Evolutionary conservation across 768 basidiomycete genomes (phyloP).

Genomic region (Amanita rubescens): DNA sequence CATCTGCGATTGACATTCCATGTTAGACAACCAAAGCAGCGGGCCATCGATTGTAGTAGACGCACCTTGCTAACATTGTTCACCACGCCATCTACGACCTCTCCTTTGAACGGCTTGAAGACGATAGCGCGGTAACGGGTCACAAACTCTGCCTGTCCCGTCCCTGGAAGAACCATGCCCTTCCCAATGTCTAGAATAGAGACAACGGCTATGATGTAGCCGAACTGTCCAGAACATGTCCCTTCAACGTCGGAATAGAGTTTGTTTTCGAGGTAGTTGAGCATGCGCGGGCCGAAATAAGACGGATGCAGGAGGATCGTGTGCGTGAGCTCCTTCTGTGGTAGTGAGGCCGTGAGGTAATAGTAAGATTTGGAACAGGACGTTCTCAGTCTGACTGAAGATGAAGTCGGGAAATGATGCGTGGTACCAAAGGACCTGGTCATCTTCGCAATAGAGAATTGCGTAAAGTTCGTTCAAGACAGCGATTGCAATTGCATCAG

Average conservation of each 20-base stretch:
- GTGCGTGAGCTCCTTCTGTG: conserved; percentile 93
- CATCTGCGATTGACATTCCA: conserved; percentile 51
- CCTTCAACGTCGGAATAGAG: conserved; percentile 96
- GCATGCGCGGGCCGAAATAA: conserved; percentile 95
- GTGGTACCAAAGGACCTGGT: too few species aligned
- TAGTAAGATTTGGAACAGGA: too few species aligned
- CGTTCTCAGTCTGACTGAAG: too few species aligned
- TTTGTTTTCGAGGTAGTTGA: conserved; percentile 87
- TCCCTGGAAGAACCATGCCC: conserved; percentile 86
- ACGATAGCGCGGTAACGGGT: conserved; percentile 94
- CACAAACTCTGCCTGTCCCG: conserved; percentile 93
- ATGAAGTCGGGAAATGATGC: too few species aligned
- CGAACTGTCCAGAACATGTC: conserved; percentile 92
- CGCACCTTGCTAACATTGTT: conserved; percentile 89
- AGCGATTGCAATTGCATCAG: too few species aligned
- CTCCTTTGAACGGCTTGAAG: conserved; percentile 99
- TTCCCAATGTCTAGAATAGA: conserved; percentile 88
- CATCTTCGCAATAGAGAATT: too few species aligned
- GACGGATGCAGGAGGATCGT: conserved; percentile 97
- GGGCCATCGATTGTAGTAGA: background rate
- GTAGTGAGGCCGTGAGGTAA: too few species aligned
- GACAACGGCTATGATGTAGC: conserved; percentile 90
- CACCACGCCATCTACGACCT: conserved; percentile 95
- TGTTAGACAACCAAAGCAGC: too few species aligned
- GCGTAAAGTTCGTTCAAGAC: too few species aligned